Conservation (phyloP, 2,329 filamentous ascomycete species). For the Fusarium setosum region DNA sequence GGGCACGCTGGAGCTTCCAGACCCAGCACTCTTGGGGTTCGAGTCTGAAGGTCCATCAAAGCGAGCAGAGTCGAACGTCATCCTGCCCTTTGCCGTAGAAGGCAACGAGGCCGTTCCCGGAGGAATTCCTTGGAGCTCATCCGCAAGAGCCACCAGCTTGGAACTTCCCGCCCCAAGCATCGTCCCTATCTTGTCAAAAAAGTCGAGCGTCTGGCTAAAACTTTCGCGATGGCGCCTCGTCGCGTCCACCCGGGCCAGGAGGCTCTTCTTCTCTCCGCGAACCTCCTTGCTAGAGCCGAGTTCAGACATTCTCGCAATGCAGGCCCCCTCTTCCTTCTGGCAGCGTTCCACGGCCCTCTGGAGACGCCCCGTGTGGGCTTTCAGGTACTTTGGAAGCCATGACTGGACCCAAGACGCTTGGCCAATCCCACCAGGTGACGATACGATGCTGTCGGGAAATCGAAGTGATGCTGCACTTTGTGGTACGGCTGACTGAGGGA, state of each 20-base stretch:
- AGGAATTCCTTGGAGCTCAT: not conserved
- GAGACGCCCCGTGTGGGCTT: not conserved
- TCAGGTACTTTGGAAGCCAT: constrained; percentile 1
- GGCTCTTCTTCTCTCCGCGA: not conserved
- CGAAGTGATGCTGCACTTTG: not conserved
- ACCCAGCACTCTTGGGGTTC: not conserved
- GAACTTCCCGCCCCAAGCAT: not conserved
- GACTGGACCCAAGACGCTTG: not conserved
- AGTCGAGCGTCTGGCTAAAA: not conserved
- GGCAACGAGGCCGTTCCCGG: not conserved
- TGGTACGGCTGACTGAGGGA: no score
- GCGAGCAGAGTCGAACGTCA: no score
- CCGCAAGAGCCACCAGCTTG: not conserved
- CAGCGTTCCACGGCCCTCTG: not conserved
- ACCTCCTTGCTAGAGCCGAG: not conserved
- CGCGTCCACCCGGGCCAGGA: not conserved
- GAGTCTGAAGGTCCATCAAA: not conserved
- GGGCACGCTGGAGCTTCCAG: not conserved
- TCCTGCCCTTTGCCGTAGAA: not conserved
- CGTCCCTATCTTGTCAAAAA: not conserved
- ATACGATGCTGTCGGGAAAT: not conserved
- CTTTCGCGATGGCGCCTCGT: not conserved
- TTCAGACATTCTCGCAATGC: not conserved
- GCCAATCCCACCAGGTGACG: not conserved
- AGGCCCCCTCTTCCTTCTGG: not conserved